phyloP scores from a whole-genome alignment of 1,284 basidiomycete species.

The Apiotrichum montevideense region DNA sequence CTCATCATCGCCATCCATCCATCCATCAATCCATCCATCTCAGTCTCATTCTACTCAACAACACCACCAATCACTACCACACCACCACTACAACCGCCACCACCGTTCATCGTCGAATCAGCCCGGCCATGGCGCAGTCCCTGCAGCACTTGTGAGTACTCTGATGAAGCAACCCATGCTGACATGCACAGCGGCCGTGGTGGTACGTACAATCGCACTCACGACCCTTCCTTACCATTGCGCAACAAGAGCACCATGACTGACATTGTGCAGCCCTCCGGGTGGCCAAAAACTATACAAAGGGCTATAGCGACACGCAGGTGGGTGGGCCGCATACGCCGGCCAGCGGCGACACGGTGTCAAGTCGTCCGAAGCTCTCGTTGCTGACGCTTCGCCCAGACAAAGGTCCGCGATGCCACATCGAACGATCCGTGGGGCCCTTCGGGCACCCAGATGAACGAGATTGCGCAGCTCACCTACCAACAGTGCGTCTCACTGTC shows the following conservation, averaged over 20 bases:
- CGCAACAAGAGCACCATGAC: not conserved
- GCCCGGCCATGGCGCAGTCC: slow-evolving; percentile 31
- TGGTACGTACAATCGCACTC: slow-evolving; percentile 18
- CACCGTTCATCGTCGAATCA: not conserved
- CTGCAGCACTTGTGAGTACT: slow-evolving; percentile 44
- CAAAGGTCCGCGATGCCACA: slow-evolving; percentile 96
- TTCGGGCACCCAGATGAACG: slow-evolving; percentile 97
- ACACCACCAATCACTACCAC: too few relatives aligned
- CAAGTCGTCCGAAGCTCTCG: too few relatives aligned
- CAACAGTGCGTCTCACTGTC: slow-evolving; percentile 68
- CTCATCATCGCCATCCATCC: not conserved
- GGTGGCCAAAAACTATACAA: slow-evolving; percentile 90
- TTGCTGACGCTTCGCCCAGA: slow-evolving; percentile 50
- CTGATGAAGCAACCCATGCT: slow-evolving; percentile 6
- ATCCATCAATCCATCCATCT: not conserved
- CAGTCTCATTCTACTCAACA: too few relatives aligned
- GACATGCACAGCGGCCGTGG: slow-evolving; percentile 37
- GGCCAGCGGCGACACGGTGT: too few relatives aligned
- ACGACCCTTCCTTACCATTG: too few relatives aligned
- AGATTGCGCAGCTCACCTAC: slow-evolving; percentile 93
- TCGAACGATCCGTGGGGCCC: slow-evolving; percentile 99
- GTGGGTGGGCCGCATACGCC: slow-evolving; percentile 17
- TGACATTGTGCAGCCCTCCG: slow-evolving; percentile 55
- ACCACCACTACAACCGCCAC: too few relatives aligned
- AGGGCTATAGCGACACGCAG: slow-evolving; percentile 74